Base-by-base conservation (phyloP, 2,329 filamentous ascomycete species). In the Didymella pomorum region DNA sequence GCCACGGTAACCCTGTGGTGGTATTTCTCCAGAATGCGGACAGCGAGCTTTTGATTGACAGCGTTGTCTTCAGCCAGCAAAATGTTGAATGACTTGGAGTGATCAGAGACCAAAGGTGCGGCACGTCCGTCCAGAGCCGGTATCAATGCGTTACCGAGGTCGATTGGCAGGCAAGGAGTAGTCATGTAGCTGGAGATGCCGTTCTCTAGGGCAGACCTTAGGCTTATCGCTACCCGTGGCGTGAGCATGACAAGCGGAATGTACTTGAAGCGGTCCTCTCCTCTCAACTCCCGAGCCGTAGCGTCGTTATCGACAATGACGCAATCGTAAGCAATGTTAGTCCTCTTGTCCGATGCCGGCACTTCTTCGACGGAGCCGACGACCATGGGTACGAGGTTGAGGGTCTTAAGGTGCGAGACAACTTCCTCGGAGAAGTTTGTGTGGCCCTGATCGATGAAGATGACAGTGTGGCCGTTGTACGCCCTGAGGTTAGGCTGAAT, bases 141-240 rank as follows among this genome's bases (percentile, higher is more conserved):
- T 18, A 98, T 91, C 86, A 99, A 93, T 66, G 93, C 94, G 71
- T 98, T 98, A 60, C 93, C 93, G 58, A 99, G 82, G 76, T 99
- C 95, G 63, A 97, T 96, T 5, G 94, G 87, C 71, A 94, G 86
- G 79, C 95, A 98, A 9, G 95, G 95, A 16, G 93, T 97, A 2
- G 95, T 98, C 93, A 98, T 97, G 78, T 97, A 98, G 49, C 93
- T 97, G n/a, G 93, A 96, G 67, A 99, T 97, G 63, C 95, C 94
- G 64, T 98, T 85, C 75, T 98, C 95, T 59, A 98, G 81, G 58
- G 94, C 95, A 3, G 92, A 95, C 80, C 97, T 97, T 68, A 99
- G 84, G 76, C 89, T 96, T 66, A 98, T 92, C 61, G 93, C 91
- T 12, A 98, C 93, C 33, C 92, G 83, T 0, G 94, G 93, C 43